A percentile compares a stretch with the other conserved stretches of the same genome.
phyloP scores from a whole-genome alignment of 2,329 filamentous ascomycete genomes.

The Pseudonectria foliicola region DNA sequence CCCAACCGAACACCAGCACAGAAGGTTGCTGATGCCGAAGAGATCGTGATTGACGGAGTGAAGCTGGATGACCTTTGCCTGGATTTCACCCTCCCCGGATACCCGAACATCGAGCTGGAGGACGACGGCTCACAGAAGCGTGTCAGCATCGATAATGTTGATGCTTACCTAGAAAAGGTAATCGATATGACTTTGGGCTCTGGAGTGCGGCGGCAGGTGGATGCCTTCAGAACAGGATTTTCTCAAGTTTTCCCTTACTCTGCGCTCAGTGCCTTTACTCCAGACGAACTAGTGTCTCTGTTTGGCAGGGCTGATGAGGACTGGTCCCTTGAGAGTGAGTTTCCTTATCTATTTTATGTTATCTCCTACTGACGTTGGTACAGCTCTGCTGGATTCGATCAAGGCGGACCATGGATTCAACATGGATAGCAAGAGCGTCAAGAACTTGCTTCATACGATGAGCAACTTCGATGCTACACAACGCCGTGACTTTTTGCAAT shows the following conservation, averaged over 20 bases:
- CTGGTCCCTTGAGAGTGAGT: constrained; percentile 93
- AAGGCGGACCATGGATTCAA: constrained; percentile 99
- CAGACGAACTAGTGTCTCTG: constrained; percentile 87
- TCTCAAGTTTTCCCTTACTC: constrained; percentile 95
- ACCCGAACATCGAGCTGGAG: constrained; percentile 76
- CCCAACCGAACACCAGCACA: constrained; percentile 56
- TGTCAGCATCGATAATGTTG: constrained; percentile 89
- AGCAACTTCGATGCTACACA: constrained; percentile 69
- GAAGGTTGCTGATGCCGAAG: constrained; percentile 62
- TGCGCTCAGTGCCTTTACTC: constrained; percentile 86
- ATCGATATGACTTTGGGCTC: constrained; percentile 86
- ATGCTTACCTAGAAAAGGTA: constrained; percentile 77
- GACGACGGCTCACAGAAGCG: constrained; percentile 64
- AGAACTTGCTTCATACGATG: constrained; percentile 90
- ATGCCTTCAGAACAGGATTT: constrained; percentile 86
- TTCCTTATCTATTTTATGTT: neutral
- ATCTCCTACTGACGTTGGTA: constrained; percentile 8
- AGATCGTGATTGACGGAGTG: constrained; percentile 68
- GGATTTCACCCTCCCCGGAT: constrained; percentile 92
- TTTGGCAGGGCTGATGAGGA: constrained; percentile 93
- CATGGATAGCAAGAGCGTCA: constrained; percentile 94
- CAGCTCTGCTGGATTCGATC: constrained; percentile 93
- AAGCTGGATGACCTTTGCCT: constrained; percentile 80
- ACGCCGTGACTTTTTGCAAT: constrained; percentile 91
- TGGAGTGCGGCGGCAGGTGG: constrained; percentile 81